Evolutionary conservation across 1,284 basidiomycete species (phyloP), one percentile per base, ranked within the genome.

Genomic region (Ustanciosporium gigantosporum): DNA sequence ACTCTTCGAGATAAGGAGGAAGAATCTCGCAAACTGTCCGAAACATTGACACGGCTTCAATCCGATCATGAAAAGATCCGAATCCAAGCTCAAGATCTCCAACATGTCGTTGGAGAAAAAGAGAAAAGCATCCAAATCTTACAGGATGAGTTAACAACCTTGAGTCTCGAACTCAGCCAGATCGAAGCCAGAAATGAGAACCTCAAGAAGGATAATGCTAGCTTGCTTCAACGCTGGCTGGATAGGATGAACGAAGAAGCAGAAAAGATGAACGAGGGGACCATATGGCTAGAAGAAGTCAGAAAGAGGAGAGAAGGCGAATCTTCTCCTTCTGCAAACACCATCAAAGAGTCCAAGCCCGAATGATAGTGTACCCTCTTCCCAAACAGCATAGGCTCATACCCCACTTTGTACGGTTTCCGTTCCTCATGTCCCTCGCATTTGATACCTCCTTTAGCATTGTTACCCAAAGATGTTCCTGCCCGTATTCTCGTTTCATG

Each of bases 1-100:
- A 89, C 89, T 0, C 82, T 97, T 7, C 86, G 92, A 36, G 91
- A 94, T 78, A 88, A 91, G 77, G 93, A 97, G 76, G 89, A 92
- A 58, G 72, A 86, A 22, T 84, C 86, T 4, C 83, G 89, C 45
- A 81, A 86, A 37, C 88, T 90, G 59, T 82, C 87, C 2, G 91
- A 95, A 74, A 85, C 84, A 64, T 79, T 90, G 24, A 81, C 88
- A 53, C 86, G 86, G 68, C 79, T 85, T 5, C 83, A 84, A 50
- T 86, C 89, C 22, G 91, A 94, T 66, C 81, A 89, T 34, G 81
- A 82, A 3, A 76, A 83, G 47, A 81, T 92, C 37, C 82, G 46
- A 27, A 46, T 68, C 1, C 53, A 55, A 17, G 69, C 61, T 3
- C 46, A 70, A 8, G 72, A 74, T 21, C 88, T 93, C 73, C 82